Evolutionary conservation across 75 land plant genomes (phyloP), one percentile per base, ranked within the genome.

Genomic region (Picea glauca): DNA sequence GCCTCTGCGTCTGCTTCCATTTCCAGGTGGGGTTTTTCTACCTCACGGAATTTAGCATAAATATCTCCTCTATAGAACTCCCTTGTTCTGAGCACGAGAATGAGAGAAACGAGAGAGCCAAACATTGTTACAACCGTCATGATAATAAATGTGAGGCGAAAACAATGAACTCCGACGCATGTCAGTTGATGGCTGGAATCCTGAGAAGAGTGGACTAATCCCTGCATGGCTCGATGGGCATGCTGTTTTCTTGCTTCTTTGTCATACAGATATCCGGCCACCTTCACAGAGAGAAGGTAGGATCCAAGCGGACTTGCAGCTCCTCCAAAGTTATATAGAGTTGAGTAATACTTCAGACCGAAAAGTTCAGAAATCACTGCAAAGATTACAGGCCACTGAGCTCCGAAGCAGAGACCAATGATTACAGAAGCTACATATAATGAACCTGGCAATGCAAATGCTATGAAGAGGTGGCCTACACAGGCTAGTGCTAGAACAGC

Each of bases 291-390:
- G 86, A 86, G 87, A 85, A 93, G 86, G 80, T 72, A 83, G 85
- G 61, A 93, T 82, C 26, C 95, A 93, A 76, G 87, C 84, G 18
- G 91, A n/a, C 79, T 93, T 89, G 0, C 91, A 89, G 15, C 88
- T 86, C 35, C 86, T 83, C 58, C 93, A 82, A 78, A 79, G 85
- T 58, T 87, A 23, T 4, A 91, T 26, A 59, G 93, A 81, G 89
- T 81, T 78, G 58, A 82, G 86, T 0, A 89, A 89, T 43, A 93
- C 95, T 62, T 85, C 88, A 80, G 85, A 76, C 79, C 93, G 62
- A 91, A 91, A 13, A 91, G 70, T 80, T 91, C 93, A 0, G 93
- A 91, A 18, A 91, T 89, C 38, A 89, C 83, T 12, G 87, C 84
- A 75, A 83, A 89, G 5, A 89, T 72, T 17, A 88, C 74, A 2